Evolutionary conservation across 1,139 yeast genomes (phyloP), one percentile per base, ranked within the genome.

Genomic region (Saccharomyces hybrid): DNA sequence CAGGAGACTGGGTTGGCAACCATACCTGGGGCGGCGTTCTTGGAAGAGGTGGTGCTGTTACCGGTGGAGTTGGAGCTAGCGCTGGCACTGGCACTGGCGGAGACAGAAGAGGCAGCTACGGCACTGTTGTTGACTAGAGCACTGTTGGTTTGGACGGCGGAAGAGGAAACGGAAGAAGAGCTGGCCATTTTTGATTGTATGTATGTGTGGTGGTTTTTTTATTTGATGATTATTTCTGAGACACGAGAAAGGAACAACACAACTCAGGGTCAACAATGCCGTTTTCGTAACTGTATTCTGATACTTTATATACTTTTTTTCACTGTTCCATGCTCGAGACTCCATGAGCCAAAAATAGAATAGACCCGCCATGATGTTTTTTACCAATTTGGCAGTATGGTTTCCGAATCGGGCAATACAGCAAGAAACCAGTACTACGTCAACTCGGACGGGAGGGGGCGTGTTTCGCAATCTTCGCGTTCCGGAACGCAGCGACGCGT

Each of bases 1-100:
- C 69, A 66, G 49, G 68, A 65, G 54, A 68, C 53, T 56, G 71
- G 71, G 64, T 65, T 64, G 54, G 67, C 71, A 29, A 64, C 64
- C 55, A 62, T 52, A 50, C 62, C 63, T 32, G 63, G 56, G 42
- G 60, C 59, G 49, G 67, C 67, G 27, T 62, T 64, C 49, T 58
- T 62, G 14, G 54, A 54, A 31, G 57, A 47, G 27, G 50, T 51
- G 12, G 56, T 52, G 47, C 59, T 49, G 19, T 54, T 50, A 29
- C 61, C 48, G 52, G 55, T 34, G 59, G 47, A 51, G 32, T 34
- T 49, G 29, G 58, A n/a, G 8, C 42, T 31, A 24, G 55, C 26
- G 24, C 49, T 28, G 50, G 55, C 27, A 44, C 42, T 57, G 28
- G 58, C 51, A 12, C 61, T 55, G 29, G 59, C 50, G 31, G 59